These are phyloP conservation scores for Chenopodium berlandieri DNA, from an alignment of 148 eudicot genomes.

Conservation along the genomic window DNA sequence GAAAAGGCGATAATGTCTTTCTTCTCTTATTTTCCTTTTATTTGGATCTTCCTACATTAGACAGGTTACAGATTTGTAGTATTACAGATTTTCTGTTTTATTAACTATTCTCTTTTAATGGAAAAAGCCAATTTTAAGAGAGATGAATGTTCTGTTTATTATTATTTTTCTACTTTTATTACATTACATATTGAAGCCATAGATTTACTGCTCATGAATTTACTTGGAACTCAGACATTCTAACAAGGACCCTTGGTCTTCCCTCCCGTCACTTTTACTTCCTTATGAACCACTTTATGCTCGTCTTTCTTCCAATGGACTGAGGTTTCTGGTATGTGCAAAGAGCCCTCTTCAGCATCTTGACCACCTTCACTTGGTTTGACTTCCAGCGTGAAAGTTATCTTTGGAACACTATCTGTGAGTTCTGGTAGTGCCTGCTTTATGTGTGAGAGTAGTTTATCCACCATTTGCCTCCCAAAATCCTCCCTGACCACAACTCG, in stretches of 20 bases:
- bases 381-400: constrained; percentile 42
- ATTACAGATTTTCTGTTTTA: neutral
- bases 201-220: neutral
- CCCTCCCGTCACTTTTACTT: constrained; percentile 37
- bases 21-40: neutral
- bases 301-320: constrained; percentile 40
- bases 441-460: constrained; percentile 38
- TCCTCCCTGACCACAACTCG: constrained; percentile 38
- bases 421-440: constrained; percentile 30
- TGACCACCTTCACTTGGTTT: constrained; percentile 31
- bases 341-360: constrained; percentile 22
- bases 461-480: constrained; percentile 42
- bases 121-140: neutral
- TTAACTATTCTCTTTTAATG: neutral
- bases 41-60: constrained; percentile 7
- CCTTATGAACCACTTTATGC: constrained; percentile 28
- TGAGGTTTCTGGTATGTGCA: constrained; percentile 38
- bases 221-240: neutral
- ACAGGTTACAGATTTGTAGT: constrained; percentile 2
- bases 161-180: neutral
- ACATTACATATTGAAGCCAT: constrained; percentile 9
- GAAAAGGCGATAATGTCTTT: constrained; percentile 27
- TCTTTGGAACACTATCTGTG: constrained; percentile 20
- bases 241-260: constrained; percentile 45
- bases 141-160: neutral